These are phyloP conservation scores for Apiospora sp. DNA, from an alignment of 2,329 filamentous ascomycete genomes.

Conservation along the genomic window DNA sequence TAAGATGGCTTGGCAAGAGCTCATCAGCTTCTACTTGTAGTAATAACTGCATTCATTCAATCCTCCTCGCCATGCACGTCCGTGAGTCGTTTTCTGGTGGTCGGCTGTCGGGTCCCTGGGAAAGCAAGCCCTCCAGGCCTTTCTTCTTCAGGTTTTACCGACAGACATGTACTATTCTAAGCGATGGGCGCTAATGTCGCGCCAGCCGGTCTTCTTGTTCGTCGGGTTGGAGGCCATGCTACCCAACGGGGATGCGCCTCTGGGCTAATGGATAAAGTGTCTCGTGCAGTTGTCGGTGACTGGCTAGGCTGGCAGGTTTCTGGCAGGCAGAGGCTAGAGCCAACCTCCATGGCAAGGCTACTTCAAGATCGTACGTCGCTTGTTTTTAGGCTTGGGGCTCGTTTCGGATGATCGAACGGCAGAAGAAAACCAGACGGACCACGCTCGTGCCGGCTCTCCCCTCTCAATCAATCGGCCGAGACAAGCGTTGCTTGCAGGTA, in stretches of 20 bases:
- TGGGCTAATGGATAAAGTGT: not conserved
- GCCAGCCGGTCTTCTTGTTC: not conserved
- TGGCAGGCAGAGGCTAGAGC: not conserved
- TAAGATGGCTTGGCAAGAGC: not conserved
- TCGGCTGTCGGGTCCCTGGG: too few relatives aligned
- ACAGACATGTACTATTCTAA: not conserved
- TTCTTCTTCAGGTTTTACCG: not conserved
- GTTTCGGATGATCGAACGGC: constrained; percentile 9
- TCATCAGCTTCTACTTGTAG: constrained; percentile 6
- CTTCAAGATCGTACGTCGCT: not conserved
- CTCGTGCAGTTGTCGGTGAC: not conserved
- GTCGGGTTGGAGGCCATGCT: not conserved
- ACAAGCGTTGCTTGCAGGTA: not conserved
- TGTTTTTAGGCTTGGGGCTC: not conserved
- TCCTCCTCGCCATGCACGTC: constrained; percentile 3
- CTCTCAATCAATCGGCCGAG: not conserved
- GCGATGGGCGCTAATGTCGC: constrained; percentile 12
- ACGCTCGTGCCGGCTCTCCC: constrained; percentile 13
- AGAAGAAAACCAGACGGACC: not conserved
- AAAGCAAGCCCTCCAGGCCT: too few relatives aligned
- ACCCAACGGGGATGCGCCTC: not conserved
- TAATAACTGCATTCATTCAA: not conserved
- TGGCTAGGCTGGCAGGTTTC: not conserved
- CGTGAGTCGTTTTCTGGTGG: constrained; percentile 14
- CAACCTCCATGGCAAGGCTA: not conserved